Conservation (phyloP, 2,329 filamentous ascomycete species). For the Phyllosticta citriasiana region DNA sequence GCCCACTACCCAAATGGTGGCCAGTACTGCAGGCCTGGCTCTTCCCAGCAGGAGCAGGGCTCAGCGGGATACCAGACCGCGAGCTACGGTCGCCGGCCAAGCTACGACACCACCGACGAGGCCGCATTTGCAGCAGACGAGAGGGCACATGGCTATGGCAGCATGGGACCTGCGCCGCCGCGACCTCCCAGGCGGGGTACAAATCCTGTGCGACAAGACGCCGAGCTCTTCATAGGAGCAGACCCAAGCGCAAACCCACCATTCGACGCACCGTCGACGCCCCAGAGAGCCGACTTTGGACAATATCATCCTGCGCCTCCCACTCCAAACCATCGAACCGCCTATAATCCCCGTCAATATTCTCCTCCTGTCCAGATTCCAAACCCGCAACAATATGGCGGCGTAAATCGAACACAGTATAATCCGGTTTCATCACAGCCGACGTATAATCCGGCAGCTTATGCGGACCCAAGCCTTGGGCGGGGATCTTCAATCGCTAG, state of each 20-base stretch:
- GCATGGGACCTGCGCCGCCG: constrained; percentile 10
- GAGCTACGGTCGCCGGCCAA: constrained; percentile 44
- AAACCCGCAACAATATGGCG: constrained; percentile 57
- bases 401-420: constrained; percentile 24
- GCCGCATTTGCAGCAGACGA: constrained; percentile 38
- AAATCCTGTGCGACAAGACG: constrained; percentile 30
- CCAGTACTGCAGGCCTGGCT: constrained; percentile 37
- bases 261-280: constrained; percentile 12
- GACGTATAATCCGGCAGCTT: constrained; percentile 37
- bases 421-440: constrained; percentile 23
- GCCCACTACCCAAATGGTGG: constrained; percentile 47
- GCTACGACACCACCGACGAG: constrained; percentile 71
- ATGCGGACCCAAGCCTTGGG: constrained; percentile 25
- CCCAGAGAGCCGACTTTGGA: constrained; percentile 35
- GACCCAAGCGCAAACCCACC: constrained; percentile 16
- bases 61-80: constrained; percentile 27
- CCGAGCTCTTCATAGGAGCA: constrained; percentile 54
- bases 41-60: constrained; percentile 31
- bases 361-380: constrained; percentile 31
- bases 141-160: constrained; percentile 25
- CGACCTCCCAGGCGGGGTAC: constrained; percentile 19
- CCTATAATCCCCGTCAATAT: constrained; percentile 57
- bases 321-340: constrained; percentile 16
- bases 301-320: constrained; percentile 38
- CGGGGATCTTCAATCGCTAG: constrained; percentile 21